A percentile compares a stretch with the other conserved stretches of the same genome.
phyloP scores from a whole-genome alignment of 768 basidiomycete genomes.

The Paxillus ammoniavirescens region DNA sequence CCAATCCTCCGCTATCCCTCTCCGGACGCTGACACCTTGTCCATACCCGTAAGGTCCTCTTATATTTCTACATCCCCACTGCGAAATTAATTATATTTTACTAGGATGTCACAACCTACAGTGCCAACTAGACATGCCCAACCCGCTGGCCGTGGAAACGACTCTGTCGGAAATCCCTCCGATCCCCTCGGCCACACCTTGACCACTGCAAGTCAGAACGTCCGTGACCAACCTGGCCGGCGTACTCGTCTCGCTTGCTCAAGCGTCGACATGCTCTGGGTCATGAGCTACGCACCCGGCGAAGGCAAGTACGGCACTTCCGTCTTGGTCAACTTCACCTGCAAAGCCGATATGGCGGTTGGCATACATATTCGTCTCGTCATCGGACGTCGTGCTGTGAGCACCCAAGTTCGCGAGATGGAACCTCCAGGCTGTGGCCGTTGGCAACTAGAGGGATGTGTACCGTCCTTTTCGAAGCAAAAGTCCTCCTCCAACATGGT shows the following conservation, averaged over 20 bases:
- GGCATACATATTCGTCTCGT: constrained; percentile 69
- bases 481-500: constrained; percentile 40
- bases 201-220: constrained; percentile 11
- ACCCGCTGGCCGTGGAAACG: too few relatives aligned
- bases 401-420: constrained; percentile 61
- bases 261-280: constrained; percentile 53
- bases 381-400: constrained; percentile 65
- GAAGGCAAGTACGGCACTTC: constrained; percentile 64
- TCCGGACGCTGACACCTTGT: background rate
- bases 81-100: background rate
- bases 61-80: background rate
- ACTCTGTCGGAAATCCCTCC: background rate
- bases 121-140: background rate
- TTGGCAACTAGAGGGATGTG: constrained; percentile 66
- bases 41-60: background rate
- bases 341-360: constrained; percentile 19
- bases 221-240: constrained; percentile 5
- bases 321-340: constrained; percentile 56
- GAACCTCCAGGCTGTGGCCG: constrained; percentile 45
- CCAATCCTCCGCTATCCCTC: background rate
- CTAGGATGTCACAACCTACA: constrained; percentile 1
- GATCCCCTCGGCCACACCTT: background rate
- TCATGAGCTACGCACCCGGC: constrained; percentile 61
- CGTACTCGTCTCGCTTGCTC: constrained; percentile 41
- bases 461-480: constrained; percentile 51